phyloP scores from a whole-genome alignment of 352 stramenopile genomes.

The Halophytophthora polymorphica region DNA sequence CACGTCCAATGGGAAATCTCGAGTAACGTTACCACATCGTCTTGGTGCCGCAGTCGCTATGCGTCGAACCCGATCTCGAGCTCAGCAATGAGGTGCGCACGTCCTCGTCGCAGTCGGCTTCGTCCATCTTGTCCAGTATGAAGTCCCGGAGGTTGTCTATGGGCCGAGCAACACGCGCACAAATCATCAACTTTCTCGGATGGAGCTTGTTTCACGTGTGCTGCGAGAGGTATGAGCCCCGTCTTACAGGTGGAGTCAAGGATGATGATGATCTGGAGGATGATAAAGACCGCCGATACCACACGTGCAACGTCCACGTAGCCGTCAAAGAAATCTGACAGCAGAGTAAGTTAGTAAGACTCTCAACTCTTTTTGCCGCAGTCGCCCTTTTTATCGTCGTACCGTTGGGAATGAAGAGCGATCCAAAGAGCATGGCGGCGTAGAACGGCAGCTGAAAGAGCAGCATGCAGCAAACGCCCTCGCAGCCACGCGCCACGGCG shows the following conservation, averaged over 20 bases:
- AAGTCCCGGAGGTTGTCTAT: slow-evolving; percentile 67
- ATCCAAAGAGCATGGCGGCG: slow-evolving; percentile 37
- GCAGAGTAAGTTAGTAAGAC: neutral
- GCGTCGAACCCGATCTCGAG: slow-evolving; percentile 20
- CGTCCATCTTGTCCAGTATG: slow-evolving; percentile 66
- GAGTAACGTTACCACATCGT: slow-evolving; percentile 17
- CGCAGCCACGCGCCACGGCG: slow-evolving; percentile 37
- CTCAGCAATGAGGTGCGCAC: slow-evolving; percentile 45
- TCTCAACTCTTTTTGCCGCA: neutral
- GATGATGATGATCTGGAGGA: slow-evolving; percentile 82
- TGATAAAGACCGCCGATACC: slow-evolving; percentile 59
- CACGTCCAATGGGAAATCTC: no score
- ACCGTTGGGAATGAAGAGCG: slow-evolving; percentile 73
- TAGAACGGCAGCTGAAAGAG: slow-evolving; percentile 70
- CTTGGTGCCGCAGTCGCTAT: slow-evolving; percentile 19
- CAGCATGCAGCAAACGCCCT: slow-evolving; percentile 63
- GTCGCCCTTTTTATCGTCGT: neutral
- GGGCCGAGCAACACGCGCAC: neutral
- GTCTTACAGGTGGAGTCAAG: slow-evolving; percentile 63
- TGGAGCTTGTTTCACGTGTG: neutral
- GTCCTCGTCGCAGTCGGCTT: slow-evolving; percentile 52
- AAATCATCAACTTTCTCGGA: neutral
- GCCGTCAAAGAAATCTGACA: slow-evolving; percentile 59
- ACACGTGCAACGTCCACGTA: slow-evolving; percentile 64
- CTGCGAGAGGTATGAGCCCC: neutral